phyloP scores from a whole-genome alignment of 2,329 filamentous ascomycete species.

The Alternaria novae-zelandiae region DNA sequence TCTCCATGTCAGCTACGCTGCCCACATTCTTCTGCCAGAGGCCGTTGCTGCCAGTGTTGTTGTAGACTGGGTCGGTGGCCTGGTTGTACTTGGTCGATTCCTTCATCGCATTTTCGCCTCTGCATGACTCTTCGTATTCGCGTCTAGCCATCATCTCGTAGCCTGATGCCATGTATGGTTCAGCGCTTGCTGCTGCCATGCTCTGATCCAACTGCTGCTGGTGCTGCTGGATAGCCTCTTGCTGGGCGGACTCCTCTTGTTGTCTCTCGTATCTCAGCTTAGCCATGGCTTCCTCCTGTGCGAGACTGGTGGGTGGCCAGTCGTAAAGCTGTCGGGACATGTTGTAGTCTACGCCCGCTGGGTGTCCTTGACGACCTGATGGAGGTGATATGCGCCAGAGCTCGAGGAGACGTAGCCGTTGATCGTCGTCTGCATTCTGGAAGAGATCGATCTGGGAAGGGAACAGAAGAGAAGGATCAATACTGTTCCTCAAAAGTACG shows the following conservation, averaged over 20 bases:
- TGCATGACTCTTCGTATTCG: slow-evolving; percentile 65
- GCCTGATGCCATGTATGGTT: slow-evolving; percentile 85
- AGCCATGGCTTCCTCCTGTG: slow-evolving; percentile 62
- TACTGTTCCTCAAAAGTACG: slow-evolving; percentile 69
- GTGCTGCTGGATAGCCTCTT: slow-evolving; percentile 36
- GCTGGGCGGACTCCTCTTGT: slow-evolving; percentile 33
- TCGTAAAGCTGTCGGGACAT: slow-evolving; percentile 49
- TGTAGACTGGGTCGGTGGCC: slow-evolving; percentile 75
- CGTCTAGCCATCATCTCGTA: slow-evolving; percentile 74
- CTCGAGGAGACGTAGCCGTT: slow-evolving; percentile 77
- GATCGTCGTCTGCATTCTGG: slow-evolving; percentile 72
- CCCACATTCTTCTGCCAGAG: slow-evolving; percentile 56
- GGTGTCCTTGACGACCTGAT: slow-evolving; percentile 40
- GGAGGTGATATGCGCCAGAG: slow-evolving; percentile 85
- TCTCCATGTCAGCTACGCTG: slow-evolving; percentile 63
- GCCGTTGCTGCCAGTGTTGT: slow-evolving; percentile 45
- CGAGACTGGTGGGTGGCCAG: slow-evolving; percentile 64
- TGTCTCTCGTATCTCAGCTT: slow-evolving; percentile 65
- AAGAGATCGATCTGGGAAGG: slow-evolving; percentile 80
- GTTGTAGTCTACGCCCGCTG: slow-evolving; percentile 53
- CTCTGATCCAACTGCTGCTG: slow-evolving; percentile 38
- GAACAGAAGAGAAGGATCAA: slow-evolving; percentile 73
- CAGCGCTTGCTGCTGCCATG: slow-evolving; percentile 54
- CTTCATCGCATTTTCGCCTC: slow-evolving; percentile 33
- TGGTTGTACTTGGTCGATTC: slow-evolving; percentile 57